Percentiles rank a stretch among this genome's conserved stretches.
Conservation (phyloP, 371 early-diverging fungal genomes). For the Umbelopsis sp. region DNA sequence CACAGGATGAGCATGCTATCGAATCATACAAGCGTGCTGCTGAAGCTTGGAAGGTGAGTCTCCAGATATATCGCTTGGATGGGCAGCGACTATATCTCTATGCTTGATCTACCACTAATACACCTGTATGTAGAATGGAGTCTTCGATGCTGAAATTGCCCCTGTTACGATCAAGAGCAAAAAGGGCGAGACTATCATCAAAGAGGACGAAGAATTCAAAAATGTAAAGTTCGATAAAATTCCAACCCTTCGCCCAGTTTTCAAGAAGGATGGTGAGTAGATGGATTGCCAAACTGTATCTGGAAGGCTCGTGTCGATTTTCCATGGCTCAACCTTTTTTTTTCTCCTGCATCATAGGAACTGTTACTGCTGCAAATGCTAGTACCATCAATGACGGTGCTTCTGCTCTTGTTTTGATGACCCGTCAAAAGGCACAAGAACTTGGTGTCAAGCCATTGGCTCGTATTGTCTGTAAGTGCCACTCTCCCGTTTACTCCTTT, state of each 20-base stretch:
- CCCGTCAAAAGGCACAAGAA: slow-evolving; percentile 72
- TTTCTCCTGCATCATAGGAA: slow-evolving; percentile 48
- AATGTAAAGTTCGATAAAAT: slow-evolving; percentile 77
- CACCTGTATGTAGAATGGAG: slow-evolving; percentile 45
- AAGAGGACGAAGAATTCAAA: slow-evolving; percentile 88
- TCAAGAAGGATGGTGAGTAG: slow-evolving; percentile 60
- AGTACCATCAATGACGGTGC: slow-evolving; percentile 97
- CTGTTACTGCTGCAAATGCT: slow-evolving; percentile 96
- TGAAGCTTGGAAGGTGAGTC: slow-evolving; percentile 69
- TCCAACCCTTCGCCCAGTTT: slow-evolving; percentile 55
- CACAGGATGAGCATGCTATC: slow-evolving; percentile 92
- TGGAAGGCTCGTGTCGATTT: background rate
- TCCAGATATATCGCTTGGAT: background rate
- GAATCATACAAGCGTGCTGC: slow-evolving; percentile 86
- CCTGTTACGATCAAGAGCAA: slow-evolving; percentile 82
- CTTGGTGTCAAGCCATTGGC: slow-evolving; percentile 87
- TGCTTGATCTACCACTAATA: background rate
- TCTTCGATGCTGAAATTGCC: slow-evolving; percentile 83
- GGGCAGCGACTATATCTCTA: too few species aligned
- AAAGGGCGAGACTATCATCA: slow-evolving; percentile 70
- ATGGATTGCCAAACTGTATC: background rate
- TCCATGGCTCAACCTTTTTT: background rate
- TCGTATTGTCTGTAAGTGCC: slow-evolving; percentile 55
- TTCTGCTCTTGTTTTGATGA: slow-evolving; percentile 90
- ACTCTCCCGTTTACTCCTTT: slow-evolving; percentile 40